Conservation (phyloP, 495 filamentous ascomycete species). For the Daldinia grandis region DNA sequence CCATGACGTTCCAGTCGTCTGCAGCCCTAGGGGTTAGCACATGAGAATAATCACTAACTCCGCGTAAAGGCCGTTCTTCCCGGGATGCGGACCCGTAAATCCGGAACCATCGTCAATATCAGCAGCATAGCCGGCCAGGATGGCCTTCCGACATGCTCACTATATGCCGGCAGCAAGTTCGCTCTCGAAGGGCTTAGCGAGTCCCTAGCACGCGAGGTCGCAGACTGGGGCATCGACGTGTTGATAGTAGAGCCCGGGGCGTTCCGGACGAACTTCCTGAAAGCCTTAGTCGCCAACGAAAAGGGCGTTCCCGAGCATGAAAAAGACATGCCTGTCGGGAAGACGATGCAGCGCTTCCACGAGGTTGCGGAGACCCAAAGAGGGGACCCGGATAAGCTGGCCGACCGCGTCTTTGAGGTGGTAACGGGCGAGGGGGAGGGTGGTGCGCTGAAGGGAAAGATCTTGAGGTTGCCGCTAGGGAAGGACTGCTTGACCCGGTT, state of each 20-base stretch:
- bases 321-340: neutral
- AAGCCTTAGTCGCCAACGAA: neutral
- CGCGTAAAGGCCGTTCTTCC: constrained; percentile 2
- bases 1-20: too few species aligned
- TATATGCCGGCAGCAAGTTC: constrained; percentile 1
- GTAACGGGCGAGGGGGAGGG: neutral
- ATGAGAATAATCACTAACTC: neutral
- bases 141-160: neutral
- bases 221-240: neutral
- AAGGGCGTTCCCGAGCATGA: neutral
- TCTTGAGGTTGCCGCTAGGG: neutral
- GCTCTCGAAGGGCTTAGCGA: constrained; percentile 1
- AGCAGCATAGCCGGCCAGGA: neutral
- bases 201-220: neutral
- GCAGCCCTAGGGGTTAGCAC: neutral
- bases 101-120: neutral
- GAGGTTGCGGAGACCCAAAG: neutral
- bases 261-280: neutral
- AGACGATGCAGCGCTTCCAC: neutral
- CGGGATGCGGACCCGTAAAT: neutral
- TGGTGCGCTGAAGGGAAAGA: neutral
- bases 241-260: neutral
- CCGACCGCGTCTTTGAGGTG: neutral
- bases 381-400: neutral
- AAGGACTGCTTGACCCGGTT: neutral